Evolutionary conservation across 2,329 filamentous ascomycete genomes (phyloP), one percentile per base, ranked within the genome.

Genomic region (Scedosporium aurantiacum): DNA sequence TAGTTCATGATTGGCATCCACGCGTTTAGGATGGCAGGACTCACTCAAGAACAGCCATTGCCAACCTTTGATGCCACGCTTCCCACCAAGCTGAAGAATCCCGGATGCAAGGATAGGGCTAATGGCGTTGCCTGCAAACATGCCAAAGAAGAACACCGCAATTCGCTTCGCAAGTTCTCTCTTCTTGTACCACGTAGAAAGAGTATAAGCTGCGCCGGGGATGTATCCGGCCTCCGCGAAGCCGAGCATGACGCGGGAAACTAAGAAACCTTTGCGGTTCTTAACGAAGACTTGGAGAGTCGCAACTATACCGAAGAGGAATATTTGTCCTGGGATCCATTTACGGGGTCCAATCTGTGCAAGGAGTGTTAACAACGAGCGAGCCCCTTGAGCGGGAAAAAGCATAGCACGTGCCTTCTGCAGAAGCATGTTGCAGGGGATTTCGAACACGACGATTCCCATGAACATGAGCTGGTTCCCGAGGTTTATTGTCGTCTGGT

Each of bases 381-480:
- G 21, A 2, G 47, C 57, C 4, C 54, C 18, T 21, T 6, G 40
- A 43, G 28, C n/a, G 12, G 16, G 57, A 57, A 4, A 12, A 28
- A 4, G 5, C 4, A 23, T 27, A 2, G 16, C 5, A 25, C 63
- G 27, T 52, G 71, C 70, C 60, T 63, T 64, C 54, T 74, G 71
- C 2, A 79, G 67, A 1, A 75, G 67, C 64, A 82, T 72, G 64
- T 82, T 82, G 18, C 75, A 79, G 0, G 79, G 79, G 2, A 82
- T 81, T 61, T 82, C 78, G 1, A 80, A 66, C 1, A 79, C 65
- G 1, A 81, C 76, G 7, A 79, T 79, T 0, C 77, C 77, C 37
- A 79, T 69, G 63, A 79, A 81, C 77, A 82, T 79, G 7, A 82
- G 67, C 64, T 81, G 79, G 61, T 82, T 81, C 0, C 79, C 79